These are phyloP conservation scores for Exophiala viscosa DNA, from an alignment of 2,329 filamentous ascomycete species.

Conservation along the genomic window DNA sequence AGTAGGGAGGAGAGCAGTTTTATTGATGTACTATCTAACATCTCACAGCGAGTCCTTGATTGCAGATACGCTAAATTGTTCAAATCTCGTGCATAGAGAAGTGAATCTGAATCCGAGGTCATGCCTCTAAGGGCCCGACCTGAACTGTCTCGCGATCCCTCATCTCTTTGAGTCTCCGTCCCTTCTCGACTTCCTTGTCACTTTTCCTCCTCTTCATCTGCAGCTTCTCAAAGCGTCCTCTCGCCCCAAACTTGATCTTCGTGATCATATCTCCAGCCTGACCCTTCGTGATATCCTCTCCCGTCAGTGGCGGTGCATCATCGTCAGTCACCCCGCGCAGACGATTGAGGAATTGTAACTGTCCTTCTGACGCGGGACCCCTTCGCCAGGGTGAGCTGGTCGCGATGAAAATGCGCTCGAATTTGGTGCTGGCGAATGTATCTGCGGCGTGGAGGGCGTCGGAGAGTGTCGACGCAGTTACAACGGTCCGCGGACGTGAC, in stretches of 20 bases:
- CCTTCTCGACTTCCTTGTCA: constrained; percentile 37
- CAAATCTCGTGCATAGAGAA: neutral
- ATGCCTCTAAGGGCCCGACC: constrained; percentile 45
- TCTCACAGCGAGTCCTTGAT: constrained; percentile 16
- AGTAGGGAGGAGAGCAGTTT: neutral
- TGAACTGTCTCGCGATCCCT: constrained; percentile 40
- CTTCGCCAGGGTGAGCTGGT: constrained; percentile 67
- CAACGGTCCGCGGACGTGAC: constrained; percentile 65
- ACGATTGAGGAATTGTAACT: constrained; percentile 43
- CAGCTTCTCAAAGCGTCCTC: constrained; percentile 58
- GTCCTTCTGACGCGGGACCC: constrained; percentile 55
- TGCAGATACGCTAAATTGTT: constrained; percentile 7
- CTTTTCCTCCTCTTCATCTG: constrained; percentile 50
- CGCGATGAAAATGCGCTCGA: constrained; percentile 64
- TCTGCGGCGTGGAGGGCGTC: constrained; percentile 82
- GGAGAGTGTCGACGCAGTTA: constrained; percentile 61
- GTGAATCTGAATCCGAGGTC: too few species aligned
- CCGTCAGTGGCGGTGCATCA: constrained; percentile 39
- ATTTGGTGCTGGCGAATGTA: constrained; percentile 67
- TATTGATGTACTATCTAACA: constrained; percentile 18
- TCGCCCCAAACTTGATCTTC: constrained; percentile 79
- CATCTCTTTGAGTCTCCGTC: constrained; percentile 29
- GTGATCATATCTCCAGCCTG: constrained; percentile 87
- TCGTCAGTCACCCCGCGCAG: constrained; percentile 37
- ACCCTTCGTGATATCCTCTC: constrained; percentile 67